Evolutionary conservation across 371 early-diverging fungal species (phyloP).

Genomic region (Mortierella sp.): DNA sequence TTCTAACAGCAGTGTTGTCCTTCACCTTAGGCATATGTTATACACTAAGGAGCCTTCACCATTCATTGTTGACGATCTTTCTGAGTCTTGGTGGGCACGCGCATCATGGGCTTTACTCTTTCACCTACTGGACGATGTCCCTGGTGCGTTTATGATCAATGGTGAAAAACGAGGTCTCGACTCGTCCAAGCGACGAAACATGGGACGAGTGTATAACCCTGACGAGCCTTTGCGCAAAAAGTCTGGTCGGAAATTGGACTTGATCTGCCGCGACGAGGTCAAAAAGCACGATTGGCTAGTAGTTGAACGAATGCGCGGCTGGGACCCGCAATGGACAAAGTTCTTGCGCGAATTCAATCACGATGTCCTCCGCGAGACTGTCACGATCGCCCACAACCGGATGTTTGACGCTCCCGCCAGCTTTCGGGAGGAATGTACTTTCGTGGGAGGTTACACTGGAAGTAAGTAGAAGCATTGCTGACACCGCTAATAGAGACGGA

Average conservation of each 20-base stretch:
- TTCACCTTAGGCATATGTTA: conserved; percentile 13
- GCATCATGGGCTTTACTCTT: conserved; percentile 14
- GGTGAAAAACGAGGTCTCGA: conserved; percentile 32
- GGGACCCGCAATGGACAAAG: conserved; percentile 26
- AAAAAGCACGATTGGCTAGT: conserved; percentile 15
- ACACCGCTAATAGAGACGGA: too few species aligned
- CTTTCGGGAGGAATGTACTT: conserved; percentile 3
- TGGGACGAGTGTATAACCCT: not conserved
- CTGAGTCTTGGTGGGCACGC: conserved; percentile 34
- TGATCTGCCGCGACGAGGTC: conserved; percentile 23
- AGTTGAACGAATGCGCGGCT: conserved; percentile 22
- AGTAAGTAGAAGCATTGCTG: conserved; percentile 19
- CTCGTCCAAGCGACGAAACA: conserved; percentile 4
- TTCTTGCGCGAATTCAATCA: conserved; percentile 12
- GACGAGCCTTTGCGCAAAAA: conserved; percentile 17
- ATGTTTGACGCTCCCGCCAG: conserved; percentile 4
- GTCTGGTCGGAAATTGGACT: conserved; percentile 28
- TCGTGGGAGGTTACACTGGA: conserved; percentile 25
- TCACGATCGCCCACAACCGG: conserved; percentile 17
- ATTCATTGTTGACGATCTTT: conserved; percentile 23
- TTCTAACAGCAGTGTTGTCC: too few species aligned
- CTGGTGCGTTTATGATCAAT: conserved; percentile 19
- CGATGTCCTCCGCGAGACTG: conserved; percentile 21
- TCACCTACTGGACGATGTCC: conserved; percentile 16
- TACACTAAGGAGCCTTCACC: conserved; percentile 31